Base-by-base conservation (phyloP, 306 rosid genomes). In the Datisca glomerata region DNA sequence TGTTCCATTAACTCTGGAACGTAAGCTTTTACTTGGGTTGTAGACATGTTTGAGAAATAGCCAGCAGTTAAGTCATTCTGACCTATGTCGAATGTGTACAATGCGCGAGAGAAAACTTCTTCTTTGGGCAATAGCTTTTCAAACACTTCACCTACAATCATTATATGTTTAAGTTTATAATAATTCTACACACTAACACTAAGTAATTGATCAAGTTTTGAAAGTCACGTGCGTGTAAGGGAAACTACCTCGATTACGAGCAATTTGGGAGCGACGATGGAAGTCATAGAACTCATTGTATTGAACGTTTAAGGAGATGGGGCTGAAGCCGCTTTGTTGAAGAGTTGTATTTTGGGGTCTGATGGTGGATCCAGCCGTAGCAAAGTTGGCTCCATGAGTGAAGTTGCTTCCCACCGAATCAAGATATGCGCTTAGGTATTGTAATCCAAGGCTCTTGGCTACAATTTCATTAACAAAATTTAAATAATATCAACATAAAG, bases 361-460 rank as follows among this genome's bases (percentile, higher is more conserved):
- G 8, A 85, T 22, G 21, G 84, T 80, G 25, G 93, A 80, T 4
- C 93, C 93, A 0, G 86, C 84, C 0, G 93, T 80, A 1, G 93
- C 96, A n/a, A 85, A 85, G 42, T 85, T 85, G 10, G 75, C 95
- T 12, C 86, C 93, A 8, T 63, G 61, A 3, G 41, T 67, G 57
- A 77, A 85, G 40, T 80, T 85, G 41, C 76, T 75, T 14, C 93
- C 93, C 18, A 85, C 51, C 0, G 93, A 71, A 55, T 85, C 79
- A 25, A 85, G 70, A 56, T 71, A 77, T 3, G 96, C 93, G 17
- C 75, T 74, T 17, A 77, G 56, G 55, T 55, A 67, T 28, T 75
- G 76, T 12, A 85, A 45, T 8, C 66, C 82, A 15, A 77, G 41
- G 40, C 61, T 64, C 22, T 77, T 5, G 1, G 93, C 82, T 80